Evolutionary conservation across 2,329 filamentous ascomycete species (phyloP), one percentile per base, ranked within the genome.

Genomic region (Aureobasidium sp.): DNA sequence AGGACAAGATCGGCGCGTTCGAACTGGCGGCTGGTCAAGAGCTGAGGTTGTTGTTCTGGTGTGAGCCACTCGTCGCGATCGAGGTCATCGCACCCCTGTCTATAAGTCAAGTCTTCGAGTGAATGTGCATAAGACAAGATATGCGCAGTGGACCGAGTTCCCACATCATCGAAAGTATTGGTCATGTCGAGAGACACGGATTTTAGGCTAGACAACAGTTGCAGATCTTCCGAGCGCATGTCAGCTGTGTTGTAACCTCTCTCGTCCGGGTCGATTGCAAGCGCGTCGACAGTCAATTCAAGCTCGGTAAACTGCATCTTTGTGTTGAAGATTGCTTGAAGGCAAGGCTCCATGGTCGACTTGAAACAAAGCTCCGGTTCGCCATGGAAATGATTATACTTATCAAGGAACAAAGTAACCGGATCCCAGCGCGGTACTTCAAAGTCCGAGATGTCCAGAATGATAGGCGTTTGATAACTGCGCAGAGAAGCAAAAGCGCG

Each of bases 301-400:
- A 57, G 27, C 29, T 57, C 53, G 17, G 25, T 11, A 11, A 57
- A 57, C 11, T 27, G 38, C 38, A 57, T 57, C 27, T 29, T 38
- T 1, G 53, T 57, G 53, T 27, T 19, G n/a, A 40, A 38, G 19
- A 57, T 57, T 21, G 53, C 53, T 25, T 45, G 17, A 5, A 57
- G 40, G 42, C 53, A 57, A 33, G 53, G 53, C 25, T 57, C 53
- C 38, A 57, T 57, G 2, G 53, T 57, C 5, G 38, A 43, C 13
- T 57, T 57, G 40, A 57, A 57, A 29, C 53, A 57, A 13, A 57
- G 29, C 19, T 57, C 53, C 40, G 53, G 53, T 7, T 57, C 38
- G 21, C 53, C 53, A 45, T 43, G 40, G 7, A 45, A 43, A 11
- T 57, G 40, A 8, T 40, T 35, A 7, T 57, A 45, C 19, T 11